Evolutionary conservation across 208 protist species (phyloP), one percentile per base, ranked within the genome.

Genomic region (Trypanosoma conorhini): DNA sequence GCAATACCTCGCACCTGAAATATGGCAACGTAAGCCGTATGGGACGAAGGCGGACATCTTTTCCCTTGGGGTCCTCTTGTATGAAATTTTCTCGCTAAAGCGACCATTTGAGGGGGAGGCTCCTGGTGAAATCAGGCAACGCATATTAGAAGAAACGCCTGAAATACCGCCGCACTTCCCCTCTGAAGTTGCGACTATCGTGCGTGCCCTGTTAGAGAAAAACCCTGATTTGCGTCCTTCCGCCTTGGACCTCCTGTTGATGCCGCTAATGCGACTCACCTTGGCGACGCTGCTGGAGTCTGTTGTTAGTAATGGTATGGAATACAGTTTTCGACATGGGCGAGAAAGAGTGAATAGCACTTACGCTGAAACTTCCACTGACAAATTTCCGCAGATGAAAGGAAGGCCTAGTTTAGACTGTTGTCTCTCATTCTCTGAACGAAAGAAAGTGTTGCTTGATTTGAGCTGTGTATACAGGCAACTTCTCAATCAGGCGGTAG

Each of bases 41-140:
- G 91, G 94, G 77, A 89, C 91, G 70, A 98, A 98, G 82, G 79
- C 80, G 15, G 96, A 98, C 73, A 85, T 98, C 74, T 98, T 97
- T 83, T 88, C 91, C 5, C 76, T 98, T 22, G 92, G 92, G 50
- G 87, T 91, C 12, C 68, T 95, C 1, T 77, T 97, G 56, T 95
- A 95, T 79, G 92, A 97, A 71, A 62, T 97, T 70, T 76, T 95
- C 35, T 90, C 90, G 40, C 71, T 94, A 56, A 90, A 89, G 76
- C 86, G 83, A 24, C 88, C 92, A 9, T 94, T 94, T 66, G 78
- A 87, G 21, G 89, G 87, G 21, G 69, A 76, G 3, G 93, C 88
- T 65, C 85, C 94, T 73, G 69, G 86, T 35, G 84, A 90, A 42
- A 72, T 97, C 24, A 92, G 87, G 72, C 81, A 88, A 48, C 90